Evolutionary conservation across 2,329 filamentous ascomycete genomes (phyloP).

Genomic region (Paraphoma sp.): DNA sequence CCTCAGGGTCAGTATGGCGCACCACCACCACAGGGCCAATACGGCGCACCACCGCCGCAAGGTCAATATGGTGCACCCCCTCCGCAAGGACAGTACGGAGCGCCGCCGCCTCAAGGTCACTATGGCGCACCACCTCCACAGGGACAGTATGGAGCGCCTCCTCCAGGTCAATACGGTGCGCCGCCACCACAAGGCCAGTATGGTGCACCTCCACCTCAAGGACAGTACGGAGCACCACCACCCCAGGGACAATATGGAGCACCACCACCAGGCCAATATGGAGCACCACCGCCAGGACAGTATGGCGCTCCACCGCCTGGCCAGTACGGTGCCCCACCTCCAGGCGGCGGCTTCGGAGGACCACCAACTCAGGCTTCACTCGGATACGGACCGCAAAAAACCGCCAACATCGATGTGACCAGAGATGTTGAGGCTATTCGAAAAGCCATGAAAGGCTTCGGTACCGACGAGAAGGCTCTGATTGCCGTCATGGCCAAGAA

Average conservation of each 20-base stretch:
- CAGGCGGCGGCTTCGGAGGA: slow-evolving; percentile 43
- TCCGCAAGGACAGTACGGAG: slow-evolving; percentile 37
- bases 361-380: slow-evolving; percentile 60
- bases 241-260: slow-evolving; percentile 21
- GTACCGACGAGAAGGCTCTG: slow-evolving; percentile 81
- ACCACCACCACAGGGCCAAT: slow-evolving; percentile 27
- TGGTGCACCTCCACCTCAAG: slow-evolving; percentile 40
- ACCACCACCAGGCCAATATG: slow-evolving; percentile 13
- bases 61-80: slow-evolving; percentile 32
- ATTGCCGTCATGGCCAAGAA: slow-evolving; percentile 74
- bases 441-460: slow-evolving; percentile 90
- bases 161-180: slow-evolving; percentile 31
- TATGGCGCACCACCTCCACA: slow-evolving; percentile 39
- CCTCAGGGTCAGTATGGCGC: slow-evolving; percentile 42
- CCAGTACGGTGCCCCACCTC: slow-evolving; percentile 25
- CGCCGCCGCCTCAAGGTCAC: slow-evolving; percentile 31
- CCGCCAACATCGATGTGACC: slow-evolving; percentile 64
- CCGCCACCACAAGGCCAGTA: slow-evolving; percentile 26
- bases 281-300: neutral
- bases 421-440: slow-evolving; percentile 75
- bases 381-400: slow-evolving; percentile 76
- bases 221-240: slow-evolving; percentile 24
- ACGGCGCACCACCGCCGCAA: slow-evolving; percentile 32
- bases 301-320: slow-evolving; percentile 32
- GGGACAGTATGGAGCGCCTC: slow-evolving; percentile 37